phyloP scores from a whole-genome alignment of 169 alveolate species.

The Plasmodium ovale region DNA sequence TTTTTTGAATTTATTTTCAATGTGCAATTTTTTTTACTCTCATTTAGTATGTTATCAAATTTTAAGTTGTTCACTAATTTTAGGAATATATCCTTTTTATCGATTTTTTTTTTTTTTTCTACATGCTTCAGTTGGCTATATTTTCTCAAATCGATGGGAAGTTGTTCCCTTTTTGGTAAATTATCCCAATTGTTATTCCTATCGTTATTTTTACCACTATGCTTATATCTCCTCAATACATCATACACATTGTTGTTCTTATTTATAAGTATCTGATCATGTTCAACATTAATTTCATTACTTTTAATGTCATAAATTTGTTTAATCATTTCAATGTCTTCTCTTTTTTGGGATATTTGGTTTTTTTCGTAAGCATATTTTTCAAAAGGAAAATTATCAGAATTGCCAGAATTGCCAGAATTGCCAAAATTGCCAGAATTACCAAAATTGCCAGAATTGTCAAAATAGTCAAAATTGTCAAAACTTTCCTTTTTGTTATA shows the following conservation, averaged over 20 bases:
- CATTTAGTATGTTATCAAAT: constrained; percentile 57
- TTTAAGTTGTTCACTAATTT: constrained; percentile 23
- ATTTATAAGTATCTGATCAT: neutral
- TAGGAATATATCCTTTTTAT: constrained; percentile 26
- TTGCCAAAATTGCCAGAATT: too few relatives aligned
- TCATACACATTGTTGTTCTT: constrained; percentile 3
- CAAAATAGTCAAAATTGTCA: too few relatives aligned
- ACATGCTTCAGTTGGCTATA: constrained; percentile 21
- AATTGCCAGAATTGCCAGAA: neutral
- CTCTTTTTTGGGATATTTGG: constrained; percentile 10
- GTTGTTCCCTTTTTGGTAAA: neutral
- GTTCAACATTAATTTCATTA: neutral
- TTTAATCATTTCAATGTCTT: constrained; percentile 15
- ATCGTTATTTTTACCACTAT: neutral
- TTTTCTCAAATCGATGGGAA: constrained; percentile 8
- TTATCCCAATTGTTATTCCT: constrained; percentile 4
- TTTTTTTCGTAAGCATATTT: neutral
- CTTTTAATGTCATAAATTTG: constrained; percentile 3
- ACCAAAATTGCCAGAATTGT: too few relatives aligned
- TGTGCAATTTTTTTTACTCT: constrained; percentile 34
- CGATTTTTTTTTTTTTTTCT: constrained; percentile 12
- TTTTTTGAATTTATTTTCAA: constrained; percentile 5
- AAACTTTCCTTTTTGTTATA: constrained; percentile 7
- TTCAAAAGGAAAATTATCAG: neutral
- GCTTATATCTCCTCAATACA: constrained; percentile 46